These are phyloP conservation scores for Capsicum pubescens DNA, from an alignment of 257 asterid genomes.

Conservation along the genomic window DNA sequence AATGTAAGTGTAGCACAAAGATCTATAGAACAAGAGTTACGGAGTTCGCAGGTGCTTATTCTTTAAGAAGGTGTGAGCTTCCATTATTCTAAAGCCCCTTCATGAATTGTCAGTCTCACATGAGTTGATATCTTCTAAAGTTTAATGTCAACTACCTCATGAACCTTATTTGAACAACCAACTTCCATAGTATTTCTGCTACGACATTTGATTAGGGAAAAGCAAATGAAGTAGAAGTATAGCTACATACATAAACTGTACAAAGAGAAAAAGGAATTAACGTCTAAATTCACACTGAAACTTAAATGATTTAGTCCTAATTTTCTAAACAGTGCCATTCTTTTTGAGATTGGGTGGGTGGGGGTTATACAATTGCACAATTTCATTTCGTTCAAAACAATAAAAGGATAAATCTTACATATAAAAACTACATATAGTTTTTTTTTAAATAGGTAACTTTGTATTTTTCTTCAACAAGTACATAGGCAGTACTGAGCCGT, in stretches of 20 bases:
- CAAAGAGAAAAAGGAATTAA: background rate
- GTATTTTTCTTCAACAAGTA: no score
- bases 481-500: no score
- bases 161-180: background rate
- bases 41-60: constrained; percentile 3
- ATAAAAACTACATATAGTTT: no score
- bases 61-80: constrained; percentile 5
- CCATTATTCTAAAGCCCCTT: constrained; percentile 8
- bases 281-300: background rate
- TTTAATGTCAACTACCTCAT: background rate
- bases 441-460: no score
- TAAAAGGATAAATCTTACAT: no score
- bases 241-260: background rate
- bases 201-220: background rate
- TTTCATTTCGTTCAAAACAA: no score
- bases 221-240: constrained; percentile 3
- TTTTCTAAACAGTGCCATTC: background rate
- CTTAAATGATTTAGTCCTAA: background rate
- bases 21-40: background rate
- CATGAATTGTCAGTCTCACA: constrained; percentile 9
- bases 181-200: constrained; percentile 4
- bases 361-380: background rate
- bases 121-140: background rate
- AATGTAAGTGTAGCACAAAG: background rate
- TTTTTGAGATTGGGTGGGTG: background rate